A percentile compares a stretch with the other conserved stretches of the same genome.
Conservation (phyloP, 2,329 filamentous ascomycete species). For the Pyricularia sp. region DNA sequence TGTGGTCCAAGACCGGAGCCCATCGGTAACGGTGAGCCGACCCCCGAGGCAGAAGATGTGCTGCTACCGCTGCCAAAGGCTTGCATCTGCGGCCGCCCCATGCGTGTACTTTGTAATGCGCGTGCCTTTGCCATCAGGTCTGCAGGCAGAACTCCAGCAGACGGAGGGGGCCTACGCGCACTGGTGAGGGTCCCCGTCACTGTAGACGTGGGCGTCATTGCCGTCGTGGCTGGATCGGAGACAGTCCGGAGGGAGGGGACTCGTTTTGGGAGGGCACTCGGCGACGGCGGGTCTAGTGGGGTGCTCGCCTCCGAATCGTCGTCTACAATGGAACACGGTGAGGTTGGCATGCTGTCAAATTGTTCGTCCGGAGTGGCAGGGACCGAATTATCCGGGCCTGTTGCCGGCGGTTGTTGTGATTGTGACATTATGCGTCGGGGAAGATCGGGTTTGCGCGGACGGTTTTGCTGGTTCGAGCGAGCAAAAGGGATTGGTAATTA, state of each 20-base stretch:
- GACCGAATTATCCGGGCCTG: constrained; percentile 16
- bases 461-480: background rate
- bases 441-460: background rate
- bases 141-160: constrained; percentile 23
- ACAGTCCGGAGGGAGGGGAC: constrained; percentile 46
- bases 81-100: constrained; percentile 16
- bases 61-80: background rate
- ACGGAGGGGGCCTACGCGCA: constrained; percentile 38
- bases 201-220: constrained; percentile 74
- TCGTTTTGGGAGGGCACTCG: constrained; percentile 27
- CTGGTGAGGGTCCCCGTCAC: constrained; percentile 63
- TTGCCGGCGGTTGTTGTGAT: constrained; percentile 1
- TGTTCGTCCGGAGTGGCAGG: constrained; percentile 35
- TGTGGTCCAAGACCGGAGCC: background rate
- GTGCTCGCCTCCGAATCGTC: constrained; percentile 35
- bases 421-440: constrained; percentile 13
- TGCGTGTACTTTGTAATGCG: constrained; percentile 21
- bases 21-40: constrained; percentile 2
- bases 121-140: constrained; percentile 27
- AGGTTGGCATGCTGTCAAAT: constrained; percentile 24
- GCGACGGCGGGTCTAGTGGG: constrained; percentile 26
- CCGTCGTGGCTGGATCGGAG: constrained; percentile 38
- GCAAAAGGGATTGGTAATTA: background rate
- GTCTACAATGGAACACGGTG: constrained; percentile 25
- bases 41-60: background rate